Evolutionary conservation across 1,284 basidiomycete genomes (phyloP).

Genomic region (Leucoagaricus sp.): DNA sequence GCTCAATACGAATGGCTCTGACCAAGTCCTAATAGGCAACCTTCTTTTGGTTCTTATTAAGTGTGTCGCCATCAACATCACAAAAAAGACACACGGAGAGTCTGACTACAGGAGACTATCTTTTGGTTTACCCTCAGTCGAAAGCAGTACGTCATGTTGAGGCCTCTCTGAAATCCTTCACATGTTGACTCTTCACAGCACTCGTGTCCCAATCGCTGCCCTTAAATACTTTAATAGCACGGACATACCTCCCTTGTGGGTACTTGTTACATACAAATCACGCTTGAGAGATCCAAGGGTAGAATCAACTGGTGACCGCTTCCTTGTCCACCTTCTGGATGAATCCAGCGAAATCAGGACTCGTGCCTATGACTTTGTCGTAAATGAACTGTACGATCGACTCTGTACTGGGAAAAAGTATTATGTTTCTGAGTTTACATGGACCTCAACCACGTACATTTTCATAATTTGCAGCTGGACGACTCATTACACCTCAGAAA

Average conservation of each 20-base stretch:
- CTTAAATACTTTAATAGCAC: background rate
- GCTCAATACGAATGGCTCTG: no score
- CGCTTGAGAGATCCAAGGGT: background rate
- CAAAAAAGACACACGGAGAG: no score
- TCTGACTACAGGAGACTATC: background rate
- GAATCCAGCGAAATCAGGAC: conserved; percentile 3
- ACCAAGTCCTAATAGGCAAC: no score
- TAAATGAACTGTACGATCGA: background rate
- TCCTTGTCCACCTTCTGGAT: conserved; percentile 7
- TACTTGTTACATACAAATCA: conserved; percentile 10
- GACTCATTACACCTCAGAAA: background rate
- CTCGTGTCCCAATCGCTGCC: background rate
- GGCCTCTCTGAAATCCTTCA: no score
- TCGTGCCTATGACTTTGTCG: background rate
- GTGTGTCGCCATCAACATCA: no score
- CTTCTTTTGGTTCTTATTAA: no score
- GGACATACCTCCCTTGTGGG: background rate
- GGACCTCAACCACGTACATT: background rate
- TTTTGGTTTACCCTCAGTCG: background rate
- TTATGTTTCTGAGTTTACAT: background rate
- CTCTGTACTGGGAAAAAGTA: background rate
- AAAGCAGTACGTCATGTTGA: background rate
- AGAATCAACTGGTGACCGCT: background rate
- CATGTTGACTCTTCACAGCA: no score
- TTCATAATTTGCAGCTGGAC: background rate